Evolutionary conservation across 2,329 filamentous ascomycete species (phyloP), one percentile per base, ranked within the genome.

Genomic region (Colletotrichum orchidophilum): DNA sequence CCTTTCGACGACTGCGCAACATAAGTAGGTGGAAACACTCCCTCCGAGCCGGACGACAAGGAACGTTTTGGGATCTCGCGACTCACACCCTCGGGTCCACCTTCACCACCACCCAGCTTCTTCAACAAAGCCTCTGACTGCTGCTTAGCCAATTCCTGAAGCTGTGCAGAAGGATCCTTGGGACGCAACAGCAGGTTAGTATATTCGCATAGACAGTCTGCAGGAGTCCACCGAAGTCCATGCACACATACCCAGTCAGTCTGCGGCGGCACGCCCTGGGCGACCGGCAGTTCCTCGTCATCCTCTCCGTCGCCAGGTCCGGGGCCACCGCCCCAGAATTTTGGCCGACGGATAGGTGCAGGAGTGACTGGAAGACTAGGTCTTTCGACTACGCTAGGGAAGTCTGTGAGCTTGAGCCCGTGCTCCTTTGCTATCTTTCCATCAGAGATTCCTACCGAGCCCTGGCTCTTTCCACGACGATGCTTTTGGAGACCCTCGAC

Each of bases 321-420:
- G 57, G 79, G 76, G 55, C 80, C 80, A 72, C 82, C 83, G 62
- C 88, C 90, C 92, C 91, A 94, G 80, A 92, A 93, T 61, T 84
- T 91, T 39, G 88, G 85, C 75, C 92, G 87, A 73, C 89, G 88
- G 76, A 96, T 87, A 18, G 95, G 94, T 15, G 94, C 94, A 1
- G 95, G 95, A 11, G 95, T 98, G 42, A 97, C 95, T 5, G 96
- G 95, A 70, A 98, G 86, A 80, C 94, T 97, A 60, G 95, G 95
- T 58, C 95, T 89, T 79, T 98, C 95, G 71, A 89, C 81, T 77
- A 93, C 93, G 74, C 89, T 93, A 5, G 95, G 95, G 80, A 97
- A 98, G 83, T 97, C 94, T 71, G 95, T 97, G 73, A 97, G 83
- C 78, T 88, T 93, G 71, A 93, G 87, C 78, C 89, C 83, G 55